Evolutionary conservation across 2,329 filamentous ascomycete species (phyloP).

Genomic region (Cryphonectria radicalis): DNA sequence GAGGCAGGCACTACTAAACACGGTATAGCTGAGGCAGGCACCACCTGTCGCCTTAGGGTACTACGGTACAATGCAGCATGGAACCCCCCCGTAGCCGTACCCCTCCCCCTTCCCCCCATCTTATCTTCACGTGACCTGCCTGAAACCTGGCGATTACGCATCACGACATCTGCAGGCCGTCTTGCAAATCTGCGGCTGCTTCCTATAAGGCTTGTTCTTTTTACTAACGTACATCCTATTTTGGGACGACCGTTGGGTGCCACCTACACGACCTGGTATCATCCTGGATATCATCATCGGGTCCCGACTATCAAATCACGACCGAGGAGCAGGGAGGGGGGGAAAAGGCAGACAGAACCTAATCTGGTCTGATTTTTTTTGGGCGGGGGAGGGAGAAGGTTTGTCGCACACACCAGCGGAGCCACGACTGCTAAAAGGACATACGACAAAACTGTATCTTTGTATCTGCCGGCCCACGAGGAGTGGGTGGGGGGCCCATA

Average conservation of each 20-base stretch:
- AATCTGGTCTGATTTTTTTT: neutral
- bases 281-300: constrained; percentile 12
- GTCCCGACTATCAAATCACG: constrained; percentile 24
- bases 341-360: neutral
- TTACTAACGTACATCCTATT: neutral
- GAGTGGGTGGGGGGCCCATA: neutral
- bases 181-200: constrained; percentile 22
- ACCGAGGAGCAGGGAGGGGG: neutral
- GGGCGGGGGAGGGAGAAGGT: no score
- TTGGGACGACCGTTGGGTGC: neutral
- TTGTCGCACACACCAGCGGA: constrained; percentile 3
- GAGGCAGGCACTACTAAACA: no score
- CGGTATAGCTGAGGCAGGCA: no score
- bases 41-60: no score
- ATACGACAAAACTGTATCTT: neutral
- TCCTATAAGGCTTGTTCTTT: constrained; percentile 1
- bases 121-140: constrained; percentile 29
- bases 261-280: constrained; percentile 1
- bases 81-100: no score
- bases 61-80: no score
- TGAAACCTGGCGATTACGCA: constrained; percentile 14
- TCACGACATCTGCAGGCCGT: constrained; percentile 20
- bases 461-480: neutral
- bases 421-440: neutral
- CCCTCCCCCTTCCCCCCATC: neutral